Percentiles rank a stretch among this genome's conserved stretches.
Conservation (phyloP, 202 grass and related monocot species). For the Digitaria exilis region DNA sequence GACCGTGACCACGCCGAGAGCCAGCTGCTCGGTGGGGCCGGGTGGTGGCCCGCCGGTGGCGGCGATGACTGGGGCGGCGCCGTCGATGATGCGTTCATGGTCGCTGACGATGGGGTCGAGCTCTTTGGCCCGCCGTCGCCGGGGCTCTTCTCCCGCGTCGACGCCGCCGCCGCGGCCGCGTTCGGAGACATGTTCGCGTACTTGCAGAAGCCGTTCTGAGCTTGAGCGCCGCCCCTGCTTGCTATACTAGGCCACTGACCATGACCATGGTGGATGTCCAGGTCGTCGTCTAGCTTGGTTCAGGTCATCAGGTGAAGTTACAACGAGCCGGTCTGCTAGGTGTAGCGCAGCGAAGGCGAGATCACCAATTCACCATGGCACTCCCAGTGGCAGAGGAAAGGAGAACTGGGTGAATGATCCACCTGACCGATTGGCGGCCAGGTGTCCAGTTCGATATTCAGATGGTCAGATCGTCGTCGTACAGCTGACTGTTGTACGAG, state of each 20-base stretch:
- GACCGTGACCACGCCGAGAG: conserved; percentile 76
- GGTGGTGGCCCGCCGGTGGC: conserved; percentile 28
- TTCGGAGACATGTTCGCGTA: conserved; percentile 66
- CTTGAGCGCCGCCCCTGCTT: neutral
- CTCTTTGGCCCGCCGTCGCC: conserved; percentile 51
- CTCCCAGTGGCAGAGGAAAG: neutral
- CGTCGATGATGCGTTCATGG: conserved; percentile 43
- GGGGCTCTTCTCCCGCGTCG: conserved; percentile 40
- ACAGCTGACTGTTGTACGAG: neutral
- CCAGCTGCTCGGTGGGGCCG: conserved; percentile 31
- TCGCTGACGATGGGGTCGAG: neutral
- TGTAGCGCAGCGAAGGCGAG: neutral
- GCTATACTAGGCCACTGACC: conserved; percentile 11
- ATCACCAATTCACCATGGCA: conserved; percentile 13
- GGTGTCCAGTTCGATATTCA: neutral
- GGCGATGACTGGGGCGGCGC: conserved; percentile 25
- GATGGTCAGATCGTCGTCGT: neutral
- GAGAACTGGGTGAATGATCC: neutral
- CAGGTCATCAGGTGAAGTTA: neutral
- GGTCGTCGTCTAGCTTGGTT: conserved; percentile 1
- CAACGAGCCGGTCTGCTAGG: conserved; percentile 25
- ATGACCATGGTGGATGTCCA: neutral
- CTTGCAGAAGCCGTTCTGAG: conserved; percentile 64
- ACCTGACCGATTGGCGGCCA: neutral
- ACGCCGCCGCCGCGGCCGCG: conserved; percentile 29